Base-by-base conservation (phyloP, 768 basidiomycete genomes). In the Naganishia vishniacii region DNA sequence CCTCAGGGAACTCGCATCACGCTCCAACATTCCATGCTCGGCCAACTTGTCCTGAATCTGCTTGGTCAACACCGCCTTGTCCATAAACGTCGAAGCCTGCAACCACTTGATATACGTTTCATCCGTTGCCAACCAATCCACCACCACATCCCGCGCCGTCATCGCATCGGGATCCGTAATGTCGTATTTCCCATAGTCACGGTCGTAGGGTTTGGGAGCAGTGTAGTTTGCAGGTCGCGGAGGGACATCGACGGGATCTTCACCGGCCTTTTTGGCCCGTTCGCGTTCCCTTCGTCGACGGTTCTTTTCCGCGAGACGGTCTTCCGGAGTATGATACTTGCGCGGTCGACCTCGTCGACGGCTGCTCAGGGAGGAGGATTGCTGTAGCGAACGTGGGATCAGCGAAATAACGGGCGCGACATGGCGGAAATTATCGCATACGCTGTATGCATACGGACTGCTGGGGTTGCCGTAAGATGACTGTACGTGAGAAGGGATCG, bases 21-120 rank as follows among this genome's bases (percentile, higher is more conserved):
- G 32, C 7, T 56, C 53, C 4, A 56, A 20, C 53, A 56, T 56
- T 11, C 53, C 53, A 56, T 56, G 53, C 20, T 56, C 53, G 9
- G n/a, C 26, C 8, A 56, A 26, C 53, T 40, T 23, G n/a, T 37
- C 37, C 34, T 37, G 23, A 20, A 15, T 41, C 37, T 56, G 53
- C 34, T 34, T 37, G 5, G 37, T 31, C 23, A 37, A 34, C 34
- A 37, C 37, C 34, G 32, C 37, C 53, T 56, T 56, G 34, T 56
- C 53, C 53, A 41, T 56, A 44, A 44, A 44, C 7, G 42, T 44
- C 11, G 53, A 23, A 26, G 32, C 34, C 11, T 13, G 12, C 53
- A 56, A 25, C 53, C 53, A 56, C 20, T 56, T 37, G 15, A 37
- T 37, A 37, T 37, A 56, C 12, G 32, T 56, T 3, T 34, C 37